These are phyloP conservation scores for Aspergillus alliaceus DNA, from an alignment of 2,329 filamentous ascomycete genomes.

Conservation along the genomic window DNA sequence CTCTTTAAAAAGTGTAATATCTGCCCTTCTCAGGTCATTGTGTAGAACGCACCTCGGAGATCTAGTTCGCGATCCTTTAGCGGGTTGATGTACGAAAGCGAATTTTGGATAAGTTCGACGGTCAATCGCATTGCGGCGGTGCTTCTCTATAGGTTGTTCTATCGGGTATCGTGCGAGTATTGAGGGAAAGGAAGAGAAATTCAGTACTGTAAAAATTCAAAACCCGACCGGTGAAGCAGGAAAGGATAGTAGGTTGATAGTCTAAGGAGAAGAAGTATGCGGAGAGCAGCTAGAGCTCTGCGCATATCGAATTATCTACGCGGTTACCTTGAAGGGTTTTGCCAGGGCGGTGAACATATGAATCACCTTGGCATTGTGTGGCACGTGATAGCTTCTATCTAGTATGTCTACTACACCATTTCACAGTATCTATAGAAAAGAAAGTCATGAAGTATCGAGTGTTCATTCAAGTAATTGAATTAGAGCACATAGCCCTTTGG, in stretches of 20 bases:
- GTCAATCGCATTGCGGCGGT: conserved; percentile 79
- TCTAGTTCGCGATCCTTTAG: conserved; percentile 98
- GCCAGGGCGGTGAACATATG: conserved; percentile 15
- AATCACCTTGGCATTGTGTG: conserved; percentile 3
- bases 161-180: conserved; percentile 20
- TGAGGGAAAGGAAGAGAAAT: not conserved
- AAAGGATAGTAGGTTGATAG: not conserved
- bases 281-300: conserved; percentile 10
- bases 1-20: conserved; percentile 80
- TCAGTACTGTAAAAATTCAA: not conserved
- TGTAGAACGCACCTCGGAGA: conserved; percentile 83
- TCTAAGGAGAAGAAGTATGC: not conserved
- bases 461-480: not conserved
- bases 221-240: not conserved
- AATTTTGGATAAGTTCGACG: conserved; percentile 87
- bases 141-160: conserved; percentile 3
- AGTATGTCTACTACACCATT: not conserved
- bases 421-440: not conserved
- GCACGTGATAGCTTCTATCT: not conserved
- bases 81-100: conserved; percentile 97
- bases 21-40: conserved; percentile 76
- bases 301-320: conserved; percentile 10
- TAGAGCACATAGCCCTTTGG: not conserved
- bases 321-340: conserved; percentile 14
- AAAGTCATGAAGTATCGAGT: not conserved